phyloP scores from a whole-genome alignment of 2,329 filamentous ascomycete species.

The Monosporascus sp. region DNA sequence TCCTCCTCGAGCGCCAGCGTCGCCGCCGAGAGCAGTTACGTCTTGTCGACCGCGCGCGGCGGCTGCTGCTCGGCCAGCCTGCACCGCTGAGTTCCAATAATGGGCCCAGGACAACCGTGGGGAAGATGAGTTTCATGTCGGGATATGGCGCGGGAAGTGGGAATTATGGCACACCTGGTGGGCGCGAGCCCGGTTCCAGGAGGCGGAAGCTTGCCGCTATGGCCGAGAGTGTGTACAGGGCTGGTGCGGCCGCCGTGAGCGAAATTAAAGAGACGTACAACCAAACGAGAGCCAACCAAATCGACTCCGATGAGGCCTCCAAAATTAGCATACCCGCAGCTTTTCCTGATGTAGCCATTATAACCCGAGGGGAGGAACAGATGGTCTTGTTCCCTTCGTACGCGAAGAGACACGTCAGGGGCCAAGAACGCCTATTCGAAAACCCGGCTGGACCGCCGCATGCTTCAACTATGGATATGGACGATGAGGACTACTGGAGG shows the following conservation, averaged over 20 bases:
- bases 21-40: slow-evolving; percentile 44
- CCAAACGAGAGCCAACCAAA: slow-evolving; percentile 40
- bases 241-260: slow-evolving; percentile 50
- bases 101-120: slow-evolving; percentile 21
- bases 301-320: slow-evolving; percentile 26
- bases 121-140: slow-evolving; percentile 27
- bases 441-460: slow-evolving; percentile 32
- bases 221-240: slow-evolving; percentile 52
- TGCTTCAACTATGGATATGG: slow-evolving; percentile 36
- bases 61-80: slow-evolving; percentile 38
- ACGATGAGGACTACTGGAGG: slow-evolving; percentile 69
- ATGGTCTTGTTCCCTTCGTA: slow-evolving; percentile 96
- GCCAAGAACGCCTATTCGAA: slow-evolving; percentile 23
- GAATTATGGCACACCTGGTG: slow-evolving; percentile 30
- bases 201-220: slow-evolving; percentile 70
- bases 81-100: slow-evolving; percentile 25
- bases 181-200: slow-evolving; percentile 61
- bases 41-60: slow-evolving; percentile 40
- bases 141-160: slow-evolving; percentile 27
- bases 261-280: slow-evolving; percentile 56
- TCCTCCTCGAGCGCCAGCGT: slow-evolving; percentile 60
- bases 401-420: slow-evolving; percentile 63
- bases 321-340: slow-evolving; percentile 60
- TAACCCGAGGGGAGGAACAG: slow-evolving; percentile 76
- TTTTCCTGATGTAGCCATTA: slow-evolving; percentile 81